Evolutionary conservation across 345 rosid species (phyloP), one percentile per base, ranked within the genome.

Genomic region (Gossypium ekmanianum): DNA sequence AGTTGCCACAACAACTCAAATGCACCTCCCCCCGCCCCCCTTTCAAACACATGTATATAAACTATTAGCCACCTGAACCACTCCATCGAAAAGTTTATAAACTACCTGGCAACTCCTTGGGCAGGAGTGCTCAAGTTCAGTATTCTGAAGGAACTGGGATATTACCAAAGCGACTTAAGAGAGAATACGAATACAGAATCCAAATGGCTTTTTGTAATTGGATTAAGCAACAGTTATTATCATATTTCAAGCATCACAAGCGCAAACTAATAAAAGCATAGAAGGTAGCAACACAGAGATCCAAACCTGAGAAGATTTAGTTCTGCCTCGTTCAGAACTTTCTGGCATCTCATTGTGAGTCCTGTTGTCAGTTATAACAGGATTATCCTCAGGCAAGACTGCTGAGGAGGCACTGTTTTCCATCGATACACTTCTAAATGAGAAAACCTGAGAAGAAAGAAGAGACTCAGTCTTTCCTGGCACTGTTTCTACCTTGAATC

Each of bases 401-500:
- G 73, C 51, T n/a, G 85, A 76, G 34, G 92, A 79, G 71, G 74
- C 85, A 73, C 84, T 90, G 75, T 74, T 81, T 74, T 79, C 92
- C 75, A 75, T 71, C 64, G 89, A 81, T 57, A 88, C 79, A 82
- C 91, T 86, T 84, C 87, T 89, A 85, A 92, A 94, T 68, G 98
- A 94, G 85, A 92, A 92, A 77, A 94, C 96, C 70, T 94, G 94
- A 27, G 97, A 92, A 83, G 98, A 94, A 82, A 94, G 89, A 79
- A 89, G 87, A 66, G 80, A 80, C 73, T 86, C 88, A 20, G 82
- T 81, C 78, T 79, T 87, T 79, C 90, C 94, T 29, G 89, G 86
- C 45, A 85, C 79, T 52, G 82, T 90, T 82, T 94, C 98, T 81
- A 94, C 94, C 84, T 92, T 88, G 47, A 94, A 83, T 83, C 92